phyloP scores from a whole-genome alignment of 805 yeast genomes.

The Saccharomycopsis sp. region DNA sequence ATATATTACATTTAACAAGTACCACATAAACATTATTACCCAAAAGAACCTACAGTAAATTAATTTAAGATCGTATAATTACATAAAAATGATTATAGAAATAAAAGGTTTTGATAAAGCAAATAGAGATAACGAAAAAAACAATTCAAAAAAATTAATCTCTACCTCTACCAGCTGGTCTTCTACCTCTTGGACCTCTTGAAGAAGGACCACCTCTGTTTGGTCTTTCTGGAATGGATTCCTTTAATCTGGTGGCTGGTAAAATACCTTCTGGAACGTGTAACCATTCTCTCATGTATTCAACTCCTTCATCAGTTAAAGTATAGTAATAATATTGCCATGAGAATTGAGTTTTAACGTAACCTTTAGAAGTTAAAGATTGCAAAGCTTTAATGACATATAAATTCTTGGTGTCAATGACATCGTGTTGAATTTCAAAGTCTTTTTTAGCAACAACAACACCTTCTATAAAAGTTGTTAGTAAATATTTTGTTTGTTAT shows the following conservation, averaged over 20 bases:
- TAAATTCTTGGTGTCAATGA: constrained; percentile 95
- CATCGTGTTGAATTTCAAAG: constrained; percentile 96
- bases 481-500: constrained; percentile 16
- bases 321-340: constrained; percentile 99
- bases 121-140: constrained; percentile 1
- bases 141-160: constrained; percentile 24
- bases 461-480: constrained; percentile 61
- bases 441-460: constrained; percentile 99
- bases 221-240: constrained; percentile 73
- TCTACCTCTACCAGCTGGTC: constrained; percentile 40
- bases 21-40: no score
- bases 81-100: no score
- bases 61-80: no score
- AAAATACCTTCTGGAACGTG: constrained; percentile 98
- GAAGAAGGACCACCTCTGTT: constrained; percentile 51
- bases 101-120: background rate
- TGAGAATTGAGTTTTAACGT: constrained; percentile 99
- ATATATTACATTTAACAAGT: no score
- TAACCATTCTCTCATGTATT: constrained; percentile 95
- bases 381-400: constrained; percentile 98
- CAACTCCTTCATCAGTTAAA: constrained; percentile 99
- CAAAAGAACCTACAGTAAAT: no score
- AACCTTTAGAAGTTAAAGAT: constrained; percentile 97
- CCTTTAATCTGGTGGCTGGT: constrained; percentile 96
- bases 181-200: constrained; percentile 48